A percentile compares a stretch with the other conserved stretches of the same genome.
phyloP scores from a whole-genome alignment of 441 rosid species.

The Eruca vesicaria region DNA sequence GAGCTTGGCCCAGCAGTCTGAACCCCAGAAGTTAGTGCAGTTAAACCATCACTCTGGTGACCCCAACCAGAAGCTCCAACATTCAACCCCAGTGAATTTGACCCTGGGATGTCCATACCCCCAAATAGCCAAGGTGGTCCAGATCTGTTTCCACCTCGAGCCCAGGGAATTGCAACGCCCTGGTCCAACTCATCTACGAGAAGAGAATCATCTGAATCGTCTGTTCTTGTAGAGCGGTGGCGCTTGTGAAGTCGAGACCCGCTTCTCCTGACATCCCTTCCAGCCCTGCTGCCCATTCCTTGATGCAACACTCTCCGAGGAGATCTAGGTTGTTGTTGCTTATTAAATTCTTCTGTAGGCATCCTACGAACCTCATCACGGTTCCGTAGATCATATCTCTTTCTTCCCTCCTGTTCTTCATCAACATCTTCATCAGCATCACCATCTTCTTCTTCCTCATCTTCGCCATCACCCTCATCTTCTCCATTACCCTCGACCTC shows the following conservation, averaged over 20 bases:
- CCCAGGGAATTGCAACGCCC: slow-evolving; percentile 96
- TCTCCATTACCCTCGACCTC: slow-evolving; percentile 64
- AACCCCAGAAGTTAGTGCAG: slow-evolving; percentile 75
- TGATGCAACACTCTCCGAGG: slow-evolving; percentile 96
- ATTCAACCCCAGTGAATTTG: slow-evolving; percentile 81
- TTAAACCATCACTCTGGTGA: slow-evolving; percentile 89
- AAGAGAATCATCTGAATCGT: slow-evolving; percentile 99
- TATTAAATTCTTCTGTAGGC: slow-evolving; percentile 73
- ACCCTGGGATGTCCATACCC: slow-evolving; percentile 84
- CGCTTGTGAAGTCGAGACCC: slow-evolving; percentile 96
- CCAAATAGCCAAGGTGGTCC: slow-evolving; percentile 99
- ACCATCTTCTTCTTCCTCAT: slow-evolving; percentile 62
- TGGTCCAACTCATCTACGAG: slow-evolving; percentile 99
- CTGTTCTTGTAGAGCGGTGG: slow-evolving; percentile 76
- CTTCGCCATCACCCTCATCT: slow-evolving; percentile 65
- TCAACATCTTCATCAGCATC: slow-evolving; percentile 81
- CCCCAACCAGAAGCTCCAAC: slow-evolving; percentile 99
- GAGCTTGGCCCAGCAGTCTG: slow-evolving; percentile 99
- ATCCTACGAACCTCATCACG: slow-evolving; percentile 92
- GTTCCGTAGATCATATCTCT: slow-evolving; percentile 95
- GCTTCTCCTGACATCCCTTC: slow-evolving; percentile 88
- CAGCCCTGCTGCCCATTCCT: slow-evolving; percentile 89
- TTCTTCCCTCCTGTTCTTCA: slow-evolving; percentile 95
- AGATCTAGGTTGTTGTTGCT: slow-evolving; percentile 84
- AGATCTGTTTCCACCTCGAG: slow-evolving; percentile 90